Evolutionary conservation across 768 basidiomycete species (phyloP).

Genomic region (Galerina marginata): DNA sequence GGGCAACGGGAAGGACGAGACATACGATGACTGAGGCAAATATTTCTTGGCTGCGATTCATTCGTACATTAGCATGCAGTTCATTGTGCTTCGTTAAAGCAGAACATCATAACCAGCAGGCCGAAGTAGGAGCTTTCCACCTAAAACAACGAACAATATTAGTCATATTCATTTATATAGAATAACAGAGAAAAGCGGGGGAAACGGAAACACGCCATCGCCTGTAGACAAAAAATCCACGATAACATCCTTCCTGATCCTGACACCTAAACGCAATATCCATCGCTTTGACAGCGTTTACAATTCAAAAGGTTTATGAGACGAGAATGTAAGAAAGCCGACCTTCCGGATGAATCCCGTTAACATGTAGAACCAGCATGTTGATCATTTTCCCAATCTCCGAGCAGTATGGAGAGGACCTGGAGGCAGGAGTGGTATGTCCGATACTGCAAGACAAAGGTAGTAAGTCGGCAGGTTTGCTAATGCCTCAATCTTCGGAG

Average conservation of each 20-base stretch:
- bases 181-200: not conserved
- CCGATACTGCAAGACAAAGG: conserved; percentile 64
- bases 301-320: not conserved
- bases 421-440: conserved; percentile 88
- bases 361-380: conserved; percentile 87
- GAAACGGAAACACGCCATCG: conserved; percentile 50
- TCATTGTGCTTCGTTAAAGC: conserved; percentile 74
- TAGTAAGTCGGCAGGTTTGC: not conserved
- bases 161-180: not conserved
- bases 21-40: conserved; percentile 78
- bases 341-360: conserved; percentile 91
- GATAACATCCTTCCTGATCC: conserved; percentile 78
- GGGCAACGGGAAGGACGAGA: conserved; percentile 44
- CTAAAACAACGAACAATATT: no score
- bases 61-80: conserved; percentile 87
- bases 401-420: conserved; percentile 88
- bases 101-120: not conserved
- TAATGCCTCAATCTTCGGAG: not conserved
- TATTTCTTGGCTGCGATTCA: conserved; percentile 78
- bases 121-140: no score
- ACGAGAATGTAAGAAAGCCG: not conserved
- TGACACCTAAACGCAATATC: conserved; percentile 89
- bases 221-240: conserved; percentile 88
- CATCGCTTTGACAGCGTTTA: conserved; percentile 85
- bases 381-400: conserved; percentile 91